phyloP scores from a whole-genome alignment of 257 asterid genomes.

The Salvia miltiorrhiza region DNA sequence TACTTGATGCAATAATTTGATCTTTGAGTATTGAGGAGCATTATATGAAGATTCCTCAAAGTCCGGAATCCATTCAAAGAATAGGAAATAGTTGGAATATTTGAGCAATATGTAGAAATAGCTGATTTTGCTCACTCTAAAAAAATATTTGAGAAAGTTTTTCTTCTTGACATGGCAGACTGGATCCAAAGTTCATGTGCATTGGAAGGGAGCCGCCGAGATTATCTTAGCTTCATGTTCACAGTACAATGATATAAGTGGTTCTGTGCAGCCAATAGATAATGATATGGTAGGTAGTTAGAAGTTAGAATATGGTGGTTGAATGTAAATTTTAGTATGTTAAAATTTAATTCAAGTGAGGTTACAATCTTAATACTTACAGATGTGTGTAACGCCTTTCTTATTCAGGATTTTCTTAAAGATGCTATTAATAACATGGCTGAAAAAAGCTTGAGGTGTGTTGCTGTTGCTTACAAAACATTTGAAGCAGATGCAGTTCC shows the following conservation, averaged over 20 bases:
- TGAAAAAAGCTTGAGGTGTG: constrained; percentile 86
- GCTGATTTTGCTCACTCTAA: background rate
- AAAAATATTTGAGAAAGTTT: background rate
- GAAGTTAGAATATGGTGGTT: background rate
- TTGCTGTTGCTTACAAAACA: constrained; percentile 78
- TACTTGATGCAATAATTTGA: background rate
- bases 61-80: background rate
- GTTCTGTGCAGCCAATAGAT: constrained; percentile 56
- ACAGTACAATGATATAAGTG: constrained; percentile 52
- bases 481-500: constrained; percentile 62
- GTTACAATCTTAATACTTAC: background rate
- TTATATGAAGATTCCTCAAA: background rate
- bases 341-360: background rate
- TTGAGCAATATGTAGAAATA: background rate
- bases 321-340: background rate
- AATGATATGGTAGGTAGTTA: constrained; percentile 50
- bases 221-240: constrained; percentile 71
- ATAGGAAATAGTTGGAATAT: background rate
- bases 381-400: constrained; percentile 11
- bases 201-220: constrained; percentile 99
- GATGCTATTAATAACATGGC: constrained; percentile 84
- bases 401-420: constrained; percentile 58
- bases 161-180: constrained; percentile 43
- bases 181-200: constrained; percentile 70
- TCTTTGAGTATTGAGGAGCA: background rate